Evolutionary conservation across 2,329 filamentous ascomycete species (phyloP), one percentile per base, ranked within the genome.

Genomic region (Stagonosporopsis chrysanthemi): DNA sequence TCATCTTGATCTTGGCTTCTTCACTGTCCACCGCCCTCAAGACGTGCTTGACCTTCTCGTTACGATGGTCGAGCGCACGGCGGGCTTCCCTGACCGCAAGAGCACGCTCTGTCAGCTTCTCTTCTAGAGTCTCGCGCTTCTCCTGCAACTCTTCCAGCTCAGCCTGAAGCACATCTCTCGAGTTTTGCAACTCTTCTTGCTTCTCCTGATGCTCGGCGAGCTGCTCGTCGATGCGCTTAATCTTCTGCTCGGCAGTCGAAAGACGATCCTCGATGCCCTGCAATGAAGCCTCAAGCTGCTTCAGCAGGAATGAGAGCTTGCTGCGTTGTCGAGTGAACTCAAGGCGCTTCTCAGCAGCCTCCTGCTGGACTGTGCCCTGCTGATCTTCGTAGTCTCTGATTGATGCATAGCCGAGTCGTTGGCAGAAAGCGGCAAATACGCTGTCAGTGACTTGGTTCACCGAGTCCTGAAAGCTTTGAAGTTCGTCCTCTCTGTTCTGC

Each of bases 321-420:
- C 83, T 86, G 65, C 83, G 84, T 73, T 99, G 95, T 4, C 90
- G 88, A 53, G 89, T 90, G 68, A 97, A 98, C 64, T 93, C 88
- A 50, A 90, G 88, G 61, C 91, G 91, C 80, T 93, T 93, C 76
- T 95, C 88, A 0, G 89, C 88, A 41, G 91, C 90, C 74, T 98
- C 92, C 74, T 97, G 91, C 76, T 98, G 93, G 45, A 96, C 81
- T 39, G 90, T 92, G 45, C 95, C 94, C 77, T 98, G 95, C 65
- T 96, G 93, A 24, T 90, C 90, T 74, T 98, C 92, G 70, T 98
- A 99, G 56, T 92, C 90, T 56, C 94, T 90, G 63, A 99, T 96
- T 69, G 96, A 89, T 56, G 86, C 83, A 74, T 97, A 98, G 0
- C 93, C 92, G 19, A 97, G 86, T 52, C 90, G 87, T 67, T 87